Base-by-base conservation (phyloP, 2,329 filamentous ascomycete species). In the Nemania serpens region DNA sequence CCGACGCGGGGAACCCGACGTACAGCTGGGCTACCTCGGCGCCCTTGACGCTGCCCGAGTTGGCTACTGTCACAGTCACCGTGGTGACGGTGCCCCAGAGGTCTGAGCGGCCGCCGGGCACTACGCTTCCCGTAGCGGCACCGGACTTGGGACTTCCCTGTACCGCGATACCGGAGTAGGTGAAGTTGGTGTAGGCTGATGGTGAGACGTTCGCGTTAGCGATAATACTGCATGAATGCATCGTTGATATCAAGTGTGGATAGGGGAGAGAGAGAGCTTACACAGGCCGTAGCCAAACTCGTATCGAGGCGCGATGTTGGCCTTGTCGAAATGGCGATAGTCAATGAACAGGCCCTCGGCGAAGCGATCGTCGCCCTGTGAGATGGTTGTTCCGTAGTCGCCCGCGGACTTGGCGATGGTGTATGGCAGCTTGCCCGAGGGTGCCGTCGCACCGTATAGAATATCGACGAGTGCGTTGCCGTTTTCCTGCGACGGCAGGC, bases 381-480 rank as follows among this genome's bases (percentile, higher is more conserved):
- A 49, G 2, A 78, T 66, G 1, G 64, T 50, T 0, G 76, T 76
- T 36, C 78, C 78, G 63, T 84, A 85, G 66, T 84, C 82, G 7
- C 61, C 67, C 1, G 73, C 68, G 2, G 71, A 69, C 71, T 82
- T 82, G 45, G 77, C 82, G 55, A 84, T 83, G 2, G 82, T 84
- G 71, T 82, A 83, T 0, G 79, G 78, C 48, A 83, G 72, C 70
- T 81, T 81, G 22, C 80, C 80, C 10, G 74, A 78, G 10, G 80
- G 80, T 45, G 70, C 73, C 0, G 73, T 71, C 5, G 73, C 70
- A 51, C 90, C 90, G 73, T 91, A 93, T 7, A 93, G 81, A 20
- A 93, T 80, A 70, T 93, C 90, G 2, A 87, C 87, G 48, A 93
- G 84, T 2, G 88, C 84, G 70, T 91, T 91, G 11, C 90, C 90